These are phyloP conservation scores for Capillidium rhysosporum DNA, from an alignment of 371 early-diverging fungal species.

Conservation along the genomic window DNA sequence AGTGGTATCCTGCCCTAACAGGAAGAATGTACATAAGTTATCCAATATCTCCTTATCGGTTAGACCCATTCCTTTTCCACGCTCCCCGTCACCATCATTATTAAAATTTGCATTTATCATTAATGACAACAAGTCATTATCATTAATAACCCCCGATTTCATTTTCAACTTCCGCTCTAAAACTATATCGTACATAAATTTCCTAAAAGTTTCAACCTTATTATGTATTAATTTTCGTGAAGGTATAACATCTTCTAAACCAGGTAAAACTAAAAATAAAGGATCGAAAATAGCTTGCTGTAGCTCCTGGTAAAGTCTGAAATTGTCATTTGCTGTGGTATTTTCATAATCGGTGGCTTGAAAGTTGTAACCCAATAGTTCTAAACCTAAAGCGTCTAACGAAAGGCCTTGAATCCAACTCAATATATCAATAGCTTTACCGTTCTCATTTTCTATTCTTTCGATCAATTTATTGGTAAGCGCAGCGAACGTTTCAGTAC, in stretches of 20 bases:
- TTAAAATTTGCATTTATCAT: constrained; percentile 9
- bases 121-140: constrained; percentile 10
- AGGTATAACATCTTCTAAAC: not conserved
- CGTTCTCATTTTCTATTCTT: not conserved
- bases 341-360: not conserved
- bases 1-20: constrained; percentile 23
- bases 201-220: not conserved
- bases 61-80: too few relatives aligned
- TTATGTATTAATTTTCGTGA: not conserved
- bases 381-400: constrained; percentile 1
- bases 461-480: not conserved
- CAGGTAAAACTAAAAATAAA: not conserved
- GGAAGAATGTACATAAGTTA: constrained; percentile 15
- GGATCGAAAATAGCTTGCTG: not conserved
- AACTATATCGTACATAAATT: not conserved
- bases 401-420: not conserved
- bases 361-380: not conserved
- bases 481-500: not conserved
- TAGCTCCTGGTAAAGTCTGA: not conserved
- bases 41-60: constrained; percentile 10
- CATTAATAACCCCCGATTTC: not conserved
- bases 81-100: constrained; percentile 8
- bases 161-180: not conserved
- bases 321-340: not conserved
- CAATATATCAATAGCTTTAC: not conserved